A percentile compares a stretch with the other conserved stretches of the same genome.
Evolutionary conservation across 805 yeast genomes (phyloP).

Genomic region (Lipomyces chichibuensis): DNA sequence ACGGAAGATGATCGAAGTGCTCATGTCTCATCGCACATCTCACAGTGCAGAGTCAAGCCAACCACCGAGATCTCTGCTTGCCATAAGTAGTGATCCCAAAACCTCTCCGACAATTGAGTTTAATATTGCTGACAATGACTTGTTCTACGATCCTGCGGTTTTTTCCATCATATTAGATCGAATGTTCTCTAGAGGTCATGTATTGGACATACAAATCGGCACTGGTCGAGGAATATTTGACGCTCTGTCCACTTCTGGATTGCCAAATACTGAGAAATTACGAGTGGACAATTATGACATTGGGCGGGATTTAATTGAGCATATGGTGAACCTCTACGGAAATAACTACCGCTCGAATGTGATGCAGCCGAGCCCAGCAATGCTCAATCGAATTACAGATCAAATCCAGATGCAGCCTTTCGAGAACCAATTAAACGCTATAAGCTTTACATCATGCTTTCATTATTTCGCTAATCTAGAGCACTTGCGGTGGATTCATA

Average conservation of each 20-base stretch:
- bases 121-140: background rate
- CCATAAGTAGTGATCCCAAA: background rate
- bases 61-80: background rate
- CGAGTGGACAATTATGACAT: background rate
- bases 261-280: background rate
- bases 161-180: background rate
- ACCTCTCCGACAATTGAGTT: background rate
- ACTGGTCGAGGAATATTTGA: background rate
- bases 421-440: background rate
- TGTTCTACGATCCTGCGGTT: background rate
- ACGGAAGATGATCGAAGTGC: background rate
- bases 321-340: background rate
- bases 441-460: background rate
- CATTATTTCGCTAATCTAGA: background rate
- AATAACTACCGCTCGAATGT: background rate
- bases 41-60: background rate
- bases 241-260: background rate
- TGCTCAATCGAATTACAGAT: background rate
- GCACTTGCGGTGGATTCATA: background rate
- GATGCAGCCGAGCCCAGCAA: background rate
- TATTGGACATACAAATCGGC: background rate
- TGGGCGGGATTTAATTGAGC: background rate
- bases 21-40: background rate
- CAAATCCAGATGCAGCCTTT: background rate
- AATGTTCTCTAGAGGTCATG: background rate